Evolutionary conservation across 306 rosid species (phyloP).

Genomic region (Trifolium pratense): DNA sequence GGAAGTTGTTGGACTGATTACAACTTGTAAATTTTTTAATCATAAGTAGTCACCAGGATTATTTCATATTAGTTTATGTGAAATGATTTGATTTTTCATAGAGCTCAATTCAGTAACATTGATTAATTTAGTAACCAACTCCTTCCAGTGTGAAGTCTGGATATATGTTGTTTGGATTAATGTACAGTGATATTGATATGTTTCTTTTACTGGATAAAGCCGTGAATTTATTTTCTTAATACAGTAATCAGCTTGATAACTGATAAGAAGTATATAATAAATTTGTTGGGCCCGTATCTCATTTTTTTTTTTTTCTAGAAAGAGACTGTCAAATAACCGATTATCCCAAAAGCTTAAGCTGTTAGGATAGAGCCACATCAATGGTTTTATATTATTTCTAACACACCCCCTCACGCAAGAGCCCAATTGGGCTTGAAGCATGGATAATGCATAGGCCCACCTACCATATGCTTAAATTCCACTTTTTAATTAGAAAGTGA

Average conservation of each 20-base stretch:
- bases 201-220: slow-evolving; percentile 11
- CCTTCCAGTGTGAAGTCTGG: not conserved
- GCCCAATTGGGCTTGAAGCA: too few relatives aligned
- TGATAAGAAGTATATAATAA: not conserved
- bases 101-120: slow-evolving; percentile 12
- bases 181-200: slow-evolving; percentile 1
- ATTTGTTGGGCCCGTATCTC: not conserved
- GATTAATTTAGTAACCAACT: slow-evolving; percentile 4
- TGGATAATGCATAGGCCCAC: too few relatives aligned
- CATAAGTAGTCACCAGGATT: slow-evolving; percentile 9
- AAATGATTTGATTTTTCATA: slow-evolving; percentile 14
- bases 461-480: too few relatives aligned
- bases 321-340: too few relatives aligned
- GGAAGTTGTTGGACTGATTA: slow-evolving; percentile 8
- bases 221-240: not conserved
- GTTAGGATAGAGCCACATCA: too few relatives aligned
- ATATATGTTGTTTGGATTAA: slow-evolving; percentile 9
- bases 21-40: slow-evolving; percentile 20
- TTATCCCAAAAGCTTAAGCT: too few relatives aligned
- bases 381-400: too few relatives aligned
- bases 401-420: too few relatives aligned
- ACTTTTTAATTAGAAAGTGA: too few relatives aligned
- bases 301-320: not conserved
- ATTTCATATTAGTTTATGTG: slow-evolving; percentile 25
- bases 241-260: slow-evolving; percentile 17